Conservation (phyloP, 2,329 filamentous ascomycete species). For the Xylariaceae sp. region DNA sequence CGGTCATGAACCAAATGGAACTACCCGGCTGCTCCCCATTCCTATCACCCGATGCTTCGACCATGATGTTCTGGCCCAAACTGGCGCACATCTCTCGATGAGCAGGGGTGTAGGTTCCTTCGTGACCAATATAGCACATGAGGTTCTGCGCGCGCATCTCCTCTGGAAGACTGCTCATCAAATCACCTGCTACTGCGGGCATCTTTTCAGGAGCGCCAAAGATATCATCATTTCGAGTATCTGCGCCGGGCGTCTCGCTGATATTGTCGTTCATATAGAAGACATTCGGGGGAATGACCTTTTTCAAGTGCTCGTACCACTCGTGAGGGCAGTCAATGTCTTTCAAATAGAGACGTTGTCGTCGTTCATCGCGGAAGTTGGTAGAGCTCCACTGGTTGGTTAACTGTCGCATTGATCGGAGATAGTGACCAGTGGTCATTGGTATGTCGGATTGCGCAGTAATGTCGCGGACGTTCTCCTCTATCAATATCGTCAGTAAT, state of each 20-base stretch:
- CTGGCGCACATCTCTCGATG: conserved; percentile 98
- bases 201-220: conserved; percentile 55
- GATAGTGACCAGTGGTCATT: conserved; percentile 87
- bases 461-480: conserved; percentile 84
- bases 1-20: conserved; percentile 99
- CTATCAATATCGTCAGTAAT: conserved; percentile 47
- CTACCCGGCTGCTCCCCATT: conserved; percentile 81
- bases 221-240: conserved; percentile 44
- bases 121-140: conserved; percentile 98
- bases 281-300: conserved; percentile 76
- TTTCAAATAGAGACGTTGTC: conserved; percentile 91
- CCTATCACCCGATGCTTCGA: conserved; percentile 77
- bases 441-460: conserved; percentile 72
- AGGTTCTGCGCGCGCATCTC: conserved; percentile 93
- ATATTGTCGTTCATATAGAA: conserved; percentile 90
- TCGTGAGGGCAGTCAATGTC: conserved; percentile 92
- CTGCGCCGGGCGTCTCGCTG: conserved; percentile 30
- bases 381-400: conserved; percentile 77
- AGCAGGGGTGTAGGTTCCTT: conserved; percentile 93
- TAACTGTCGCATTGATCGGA: conserved; percentile 82
- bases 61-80: conserved; percentile 97
- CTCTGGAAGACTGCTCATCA: conserved; percentile 89
- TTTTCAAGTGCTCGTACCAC: conserved; percentile 80
- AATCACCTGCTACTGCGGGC: conserved; percentile 76
- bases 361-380: conserved; percentile 76